A percentile compares a stretch with the other conserved stretches of the same genome.
Conservation (phyloP, 352 stramenopile species). For the Globisporangium ultimum region DNA sequence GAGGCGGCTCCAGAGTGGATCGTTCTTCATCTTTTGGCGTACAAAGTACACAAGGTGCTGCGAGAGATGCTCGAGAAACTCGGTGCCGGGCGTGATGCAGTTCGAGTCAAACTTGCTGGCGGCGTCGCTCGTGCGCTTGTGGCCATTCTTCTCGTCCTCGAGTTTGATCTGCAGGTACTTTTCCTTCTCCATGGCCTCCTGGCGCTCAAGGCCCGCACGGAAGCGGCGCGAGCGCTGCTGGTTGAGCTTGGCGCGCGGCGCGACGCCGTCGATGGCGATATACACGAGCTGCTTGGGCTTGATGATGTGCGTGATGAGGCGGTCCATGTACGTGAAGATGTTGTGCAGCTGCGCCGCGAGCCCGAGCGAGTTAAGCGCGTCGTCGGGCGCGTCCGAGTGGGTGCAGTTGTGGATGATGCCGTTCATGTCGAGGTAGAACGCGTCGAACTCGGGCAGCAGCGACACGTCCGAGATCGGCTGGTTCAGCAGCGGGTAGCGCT, state of each 20-base stretch:
- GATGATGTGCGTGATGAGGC: constrained; percentile 96
- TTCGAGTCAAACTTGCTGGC: constrained; percentile 97
- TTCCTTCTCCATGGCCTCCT: constrained; percentile 70
- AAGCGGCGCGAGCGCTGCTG: constrained; percentile 98
- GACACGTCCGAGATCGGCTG: constrained; percentile 95
- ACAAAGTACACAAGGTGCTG: constrained; percentile 91
- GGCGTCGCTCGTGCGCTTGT: constrained; percentile 21
- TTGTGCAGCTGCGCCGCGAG: constrained; percentile 94
- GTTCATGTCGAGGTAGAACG: constrained; percentile 99
- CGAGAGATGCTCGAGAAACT: constrained; percentile 97
- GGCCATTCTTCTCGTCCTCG: constrained; percentile 73
- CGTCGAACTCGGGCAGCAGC: constrained; percentile 97
- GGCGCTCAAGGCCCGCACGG: constrained; percentile 78
- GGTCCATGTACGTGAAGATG: constrained; percentile 91
- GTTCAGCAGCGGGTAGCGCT: constrained; percentile 99
- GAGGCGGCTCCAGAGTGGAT: constrained; percentile 94
- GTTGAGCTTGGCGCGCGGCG: constrained; percentile 99
- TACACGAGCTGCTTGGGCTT: constrained; percentile 97
- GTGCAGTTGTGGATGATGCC: constrained; percentile 99
- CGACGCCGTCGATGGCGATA: constrained; percentile 98
- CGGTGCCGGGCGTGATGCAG: constrained; percentile 99
- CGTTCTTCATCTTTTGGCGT: constrained; percentile 94
- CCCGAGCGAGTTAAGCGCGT: constrained; percentile 88
- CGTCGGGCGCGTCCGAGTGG: constrained; percentile 92
- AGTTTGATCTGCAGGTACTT: constrained; percentile 63